A percentile compares a stretch with the other conserved stretches of the same genome.
Conservation (phyloP, 306 rosid species). For the Malus fusca region DNA sequence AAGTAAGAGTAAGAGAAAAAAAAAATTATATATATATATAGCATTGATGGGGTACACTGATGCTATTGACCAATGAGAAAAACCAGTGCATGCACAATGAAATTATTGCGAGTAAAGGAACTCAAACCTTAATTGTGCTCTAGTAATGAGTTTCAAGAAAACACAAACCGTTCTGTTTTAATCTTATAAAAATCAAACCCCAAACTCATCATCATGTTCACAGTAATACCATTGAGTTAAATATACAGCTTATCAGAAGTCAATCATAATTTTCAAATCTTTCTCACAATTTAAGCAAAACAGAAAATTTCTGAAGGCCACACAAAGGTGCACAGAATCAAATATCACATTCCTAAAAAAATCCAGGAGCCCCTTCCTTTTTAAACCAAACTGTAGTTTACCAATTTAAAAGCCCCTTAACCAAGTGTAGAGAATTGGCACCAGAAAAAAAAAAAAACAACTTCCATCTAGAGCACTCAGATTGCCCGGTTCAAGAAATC, state of each 20-base stretch:
- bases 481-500: neutral
- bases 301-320: neutral
- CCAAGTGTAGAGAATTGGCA: neutral
- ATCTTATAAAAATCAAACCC: neutral
- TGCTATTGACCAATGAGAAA: neutral
- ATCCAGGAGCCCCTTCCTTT: neutral
- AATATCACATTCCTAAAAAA: neutral
- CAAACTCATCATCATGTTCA: neutral
- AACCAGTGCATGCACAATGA: neutral
- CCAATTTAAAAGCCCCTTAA: neutral
- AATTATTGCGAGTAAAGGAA: neutral
- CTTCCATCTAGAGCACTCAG: neutral
- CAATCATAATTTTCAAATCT: neutral
- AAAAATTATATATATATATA: too few species aligned
- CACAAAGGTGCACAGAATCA: neutral
- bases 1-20: neutral
- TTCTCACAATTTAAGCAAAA: neutral
- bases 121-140: neutral
- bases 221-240: neutral
- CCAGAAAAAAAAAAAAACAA: neutral
- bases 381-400: neutral
- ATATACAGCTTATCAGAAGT: neutral
- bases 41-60: neutral
- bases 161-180: neutral
- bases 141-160: neutral